Conservation (phyloP, 495 filamentous ascomycete species). For the Aspergillus homomorphus region DNA sequence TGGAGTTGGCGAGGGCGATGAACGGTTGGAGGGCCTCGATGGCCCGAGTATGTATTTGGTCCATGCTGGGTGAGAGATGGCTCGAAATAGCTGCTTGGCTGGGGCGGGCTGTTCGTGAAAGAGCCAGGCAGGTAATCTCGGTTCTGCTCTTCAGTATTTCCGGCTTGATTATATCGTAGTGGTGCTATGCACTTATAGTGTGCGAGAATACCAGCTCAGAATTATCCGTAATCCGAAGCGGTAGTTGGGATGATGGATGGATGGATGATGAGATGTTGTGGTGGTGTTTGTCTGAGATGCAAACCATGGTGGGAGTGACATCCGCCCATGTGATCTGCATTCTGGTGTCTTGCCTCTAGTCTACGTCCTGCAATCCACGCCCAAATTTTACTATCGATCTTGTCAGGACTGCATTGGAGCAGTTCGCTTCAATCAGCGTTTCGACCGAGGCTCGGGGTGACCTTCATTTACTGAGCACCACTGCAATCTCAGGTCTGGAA, state of each 20-base stretch:
- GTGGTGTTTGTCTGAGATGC: conserved; percentile 23
- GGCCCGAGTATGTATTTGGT: conserved; percentile 70
- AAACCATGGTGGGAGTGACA: conserved; percentile 21
- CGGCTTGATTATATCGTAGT: too few species aligned
- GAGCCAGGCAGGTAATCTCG: too few species aligned
- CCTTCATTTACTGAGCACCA: conserved; percentile 2
- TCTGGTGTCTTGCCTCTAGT: neutral
- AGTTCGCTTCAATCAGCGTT: neutral
- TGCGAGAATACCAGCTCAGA: neutral
- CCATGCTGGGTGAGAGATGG: conserved; percentile 55
- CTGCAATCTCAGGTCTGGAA: neutral
- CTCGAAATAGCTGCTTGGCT: neutral
- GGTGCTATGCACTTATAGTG: neutral
- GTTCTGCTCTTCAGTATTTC: too few species aligned
- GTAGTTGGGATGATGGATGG: neutral
- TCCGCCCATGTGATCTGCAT: conserved; percentile 5
- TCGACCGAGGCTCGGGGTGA: neutral
- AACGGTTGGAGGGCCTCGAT: conserved; percentile 87
- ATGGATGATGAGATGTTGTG: neutral
- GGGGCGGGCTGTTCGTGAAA: neutral
- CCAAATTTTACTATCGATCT: neutral
- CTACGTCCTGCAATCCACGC: neutral
- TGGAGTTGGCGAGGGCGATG: conserved; percentile 77
- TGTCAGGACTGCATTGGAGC: neutral
- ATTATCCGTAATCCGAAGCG: neutral